Base-by-base conservation (phyloP, 441 rosid species). In the Erodium trifolium region DNA sequence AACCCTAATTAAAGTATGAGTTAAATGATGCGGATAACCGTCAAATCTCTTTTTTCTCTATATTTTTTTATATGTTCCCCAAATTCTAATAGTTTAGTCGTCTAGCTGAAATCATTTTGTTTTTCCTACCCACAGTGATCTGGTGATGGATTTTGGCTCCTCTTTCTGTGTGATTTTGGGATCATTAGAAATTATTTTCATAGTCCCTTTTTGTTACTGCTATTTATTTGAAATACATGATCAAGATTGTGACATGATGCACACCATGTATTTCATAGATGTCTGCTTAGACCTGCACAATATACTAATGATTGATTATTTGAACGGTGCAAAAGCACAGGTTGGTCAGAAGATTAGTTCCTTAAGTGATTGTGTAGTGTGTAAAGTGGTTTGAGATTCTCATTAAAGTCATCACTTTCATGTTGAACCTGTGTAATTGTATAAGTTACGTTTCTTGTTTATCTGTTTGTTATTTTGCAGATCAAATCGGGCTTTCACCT, bases 401-500 rank as follows among this genome's bases (percentile, higher is more conserved):
- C 17, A 53, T 53, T 17, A 16, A n/a, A 53, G 19, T 14, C 60
- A 13, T 53, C 60, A 53, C 14, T 53, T 53, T 53, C 60, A 53
- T 53, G 6, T n/a, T 14, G 60, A n/a, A 16, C 23, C 16, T 53
- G 18, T 17, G 63, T 55, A 10, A 47, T 12, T 55, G 63, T 16
- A 17, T 55, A 8, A 55, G 9, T 55, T 13, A 55, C 1, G 63
- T 55, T 17, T 18, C 63, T 16, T 16, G 19, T 55, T 18, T 12
- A 47, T 65, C 34, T 2, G 5, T 67, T 45, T 14, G 10, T 18
- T 23, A 59, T 67, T 37, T 73, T 80, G 71, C 88, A 94, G 99
- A 94, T 82, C 99, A 92, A 83, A 84, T 92, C 76, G 99, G 99
- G 68, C 88, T 94, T 71, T 83, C 99, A 63, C 99, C 99, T 76